phyloP scores from a whole-genome alignment of 2,329 filamentous ascomycete genomes.

The Lecanicillium sp. region DNA sequence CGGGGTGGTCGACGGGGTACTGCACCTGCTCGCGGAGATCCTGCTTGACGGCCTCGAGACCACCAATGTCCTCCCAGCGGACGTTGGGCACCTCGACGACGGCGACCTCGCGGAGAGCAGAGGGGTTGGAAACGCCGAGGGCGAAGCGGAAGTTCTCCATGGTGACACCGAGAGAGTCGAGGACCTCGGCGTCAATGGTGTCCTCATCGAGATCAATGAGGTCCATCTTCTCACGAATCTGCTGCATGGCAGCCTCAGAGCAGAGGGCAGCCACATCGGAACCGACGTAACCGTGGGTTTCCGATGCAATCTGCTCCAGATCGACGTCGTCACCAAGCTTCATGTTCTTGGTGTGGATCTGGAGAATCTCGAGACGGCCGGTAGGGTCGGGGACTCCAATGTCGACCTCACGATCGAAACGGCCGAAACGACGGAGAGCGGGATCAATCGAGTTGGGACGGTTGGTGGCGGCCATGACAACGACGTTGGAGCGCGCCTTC shows the following conservation, averaged over 20 bases:
- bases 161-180: constrained; percentile 95
- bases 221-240: constrained; percentile 99
- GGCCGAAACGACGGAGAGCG: constrained; percentile 92
- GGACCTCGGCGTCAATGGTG: constrained; percentile 95
- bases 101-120: constrained; percentile 94
- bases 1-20: constrained; percentile 97
- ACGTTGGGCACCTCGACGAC: constrained; percentile 99
- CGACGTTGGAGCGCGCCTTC: constrained; percentile 98
- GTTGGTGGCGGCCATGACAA: constrained; percentile 99
- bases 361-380: constrained; percentile 95
- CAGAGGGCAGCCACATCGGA: constrained; percentile 97
- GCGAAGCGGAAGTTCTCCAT: constrained; percentile 99
- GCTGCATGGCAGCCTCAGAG: constrained; percentile 99
- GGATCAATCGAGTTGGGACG: constrained; percentile 98
- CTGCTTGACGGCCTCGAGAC: constrained; percentile 96
- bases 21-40: constrained; percentile 98
- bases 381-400: constrained; percentile 97
- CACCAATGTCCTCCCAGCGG: constrained; percentile 99
- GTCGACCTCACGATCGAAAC: constrained; percentile 98
- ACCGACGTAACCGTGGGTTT: constrained; percentile 98
- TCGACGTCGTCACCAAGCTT: constrained; percentile 96
- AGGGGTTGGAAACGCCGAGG: constrained; percentile 96
- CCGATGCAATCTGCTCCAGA: constrained; percentile 89
- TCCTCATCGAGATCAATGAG: constrained; percentile 98
- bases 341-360: constrained; percentile 99